A percentile compares a stretch with the other conserved stretches of the same genome.
phyloP scores from a whole-genome alignment of 768 basidiomycete genomes.

The Kondoa subrosea region DNA sequence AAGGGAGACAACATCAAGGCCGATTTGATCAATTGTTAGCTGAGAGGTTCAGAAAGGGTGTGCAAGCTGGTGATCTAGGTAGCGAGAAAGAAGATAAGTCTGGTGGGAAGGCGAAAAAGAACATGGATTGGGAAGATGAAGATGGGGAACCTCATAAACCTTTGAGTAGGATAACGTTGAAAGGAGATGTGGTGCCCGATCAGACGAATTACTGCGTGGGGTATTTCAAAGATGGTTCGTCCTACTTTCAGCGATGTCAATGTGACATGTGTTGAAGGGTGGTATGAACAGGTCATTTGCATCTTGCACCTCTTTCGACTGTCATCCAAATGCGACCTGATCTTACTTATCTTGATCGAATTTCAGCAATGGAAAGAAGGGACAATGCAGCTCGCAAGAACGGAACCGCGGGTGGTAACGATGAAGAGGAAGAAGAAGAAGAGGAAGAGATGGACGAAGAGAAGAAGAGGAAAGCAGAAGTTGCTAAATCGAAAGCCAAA shows the following conservation, averaged over 20 bases:
- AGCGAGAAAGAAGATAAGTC: slow-evolving; percentile 11
- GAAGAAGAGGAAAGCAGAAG: slow-evolving; percentile 8
- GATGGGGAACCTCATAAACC: slow-evolving; percentile 18
- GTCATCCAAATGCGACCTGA: slow-evolving; percentile 30
- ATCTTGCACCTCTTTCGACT: slow-evolving; percentile 29
- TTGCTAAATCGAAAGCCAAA: slow-evolving; percentile 9
- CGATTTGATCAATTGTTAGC: slow-evolving; percentile 26
- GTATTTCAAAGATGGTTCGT: slow-evolving; percentile 28
- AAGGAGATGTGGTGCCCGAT: slow-evolving; percentile 28
- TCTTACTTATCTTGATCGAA: slow-evolving; percentile 29
- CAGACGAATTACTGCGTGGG: slow-evolving; percentile 30
- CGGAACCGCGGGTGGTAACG: slow-evolving; percentile 19
- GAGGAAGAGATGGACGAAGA: slow-evolving; percentile 11
- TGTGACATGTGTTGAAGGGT: background rate
- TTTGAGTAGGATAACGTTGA: slow-evolving; percentile 24
- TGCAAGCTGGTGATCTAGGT: slow-evolving; percentile 14
- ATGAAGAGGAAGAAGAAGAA: slow-evolving; percentile 8
- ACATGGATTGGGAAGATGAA: slow-evolving; percentile 14
- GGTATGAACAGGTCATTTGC: slow-evolving; percentile 25
- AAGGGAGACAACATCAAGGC: slow-evolving; percentile 18
- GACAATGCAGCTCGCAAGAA: slow-evolving; percentile 18
- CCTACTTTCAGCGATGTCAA: background rate
- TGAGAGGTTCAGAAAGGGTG: slow-evolving; percentile 19
- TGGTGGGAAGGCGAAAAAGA: too few relatives aligned
- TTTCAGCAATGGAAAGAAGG: slow-evolving; percentile 22